Evolutionary conservation across 768 basidiomycete genomes (phyloP).

Genomic region (Neoboletus magnificus): DNA sequence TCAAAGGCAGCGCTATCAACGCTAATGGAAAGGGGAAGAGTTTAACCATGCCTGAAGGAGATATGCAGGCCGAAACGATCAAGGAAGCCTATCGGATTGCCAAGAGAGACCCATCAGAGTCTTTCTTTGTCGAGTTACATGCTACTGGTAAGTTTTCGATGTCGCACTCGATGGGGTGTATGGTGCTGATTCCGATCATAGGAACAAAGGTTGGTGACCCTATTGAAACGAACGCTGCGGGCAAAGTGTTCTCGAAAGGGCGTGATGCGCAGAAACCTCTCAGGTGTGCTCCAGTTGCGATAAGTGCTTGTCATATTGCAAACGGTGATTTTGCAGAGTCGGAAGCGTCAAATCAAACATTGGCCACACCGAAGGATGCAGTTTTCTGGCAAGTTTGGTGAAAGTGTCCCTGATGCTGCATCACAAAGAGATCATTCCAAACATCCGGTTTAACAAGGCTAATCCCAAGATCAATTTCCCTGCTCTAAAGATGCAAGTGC

Average conservation of each 20-base stretch:
- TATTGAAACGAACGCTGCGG: conserved; percentile 49
- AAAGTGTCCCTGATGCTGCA: conserved; percentile 34
- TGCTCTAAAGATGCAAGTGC: conserved; percentile 25
- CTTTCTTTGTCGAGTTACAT: conserved; percentile 49
- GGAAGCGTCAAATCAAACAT: conserved; percentile 29
- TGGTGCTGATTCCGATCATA: conserved; percentile 4
- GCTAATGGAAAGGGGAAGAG: conserved; percentile 34
- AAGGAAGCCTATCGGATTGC: conserved; percentile 31
- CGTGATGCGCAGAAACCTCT: conserved; percentile 17
- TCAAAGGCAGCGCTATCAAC: conserved; percentile 34
- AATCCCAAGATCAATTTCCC: conserved; percentile 27
- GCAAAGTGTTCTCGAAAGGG: conserved; percentile 31
- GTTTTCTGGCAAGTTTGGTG: conserved; percentile 34
- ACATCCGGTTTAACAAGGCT: conserved; percentile 27
- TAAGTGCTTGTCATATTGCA: not conserved
- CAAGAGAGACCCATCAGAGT: conserved; percentile 34
- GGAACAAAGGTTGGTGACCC: conserved; percentile 47
- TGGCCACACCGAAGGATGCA: conserved; percentile 29
- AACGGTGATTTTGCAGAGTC: conserved; percentile 11
- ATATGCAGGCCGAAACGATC: conserved; percentile 34
- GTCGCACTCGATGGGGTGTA: not conserved
- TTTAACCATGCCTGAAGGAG: conserved; percentile 35
- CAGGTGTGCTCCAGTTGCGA: conserved; percentile 4
- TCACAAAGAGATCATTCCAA: conserved; percentile 28
- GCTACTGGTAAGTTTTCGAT: conserved; percentile 36